phyloP scores from a whole-genome alignment of 345 rosid genomes.

The Lenwebbia sp. region DNA sequence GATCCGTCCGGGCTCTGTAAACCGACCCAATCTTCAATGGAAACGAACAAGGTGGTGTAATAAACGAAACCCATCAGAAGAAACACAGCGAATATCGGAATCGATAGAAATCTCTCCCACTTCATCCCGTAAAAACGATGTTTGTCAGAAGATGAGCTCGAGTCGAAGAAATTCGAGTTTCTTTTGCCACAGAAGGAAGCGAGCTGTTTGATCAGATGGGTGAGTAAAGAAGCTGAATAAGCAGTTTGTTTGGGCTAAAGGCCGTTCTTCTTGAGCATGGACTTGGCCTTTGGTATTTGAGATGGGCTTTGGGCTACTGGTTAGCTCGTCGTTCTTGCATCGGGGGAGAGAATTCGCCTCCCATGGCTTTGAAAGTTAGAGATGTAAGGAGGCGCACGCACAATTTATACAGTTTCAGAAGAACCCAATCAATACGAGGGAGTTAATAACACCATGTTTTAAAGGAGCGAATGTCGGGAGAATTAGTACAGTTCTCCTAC shows the following conservation, averaged over 20 bases:
- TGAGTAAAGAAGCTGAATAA: not conserved
- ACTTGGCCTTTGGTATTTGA: not conserved
- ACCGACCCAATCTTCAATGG: slow-evolving; percentile 7
- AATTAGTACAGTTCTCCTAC: no score
- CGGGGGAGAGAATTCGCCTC: not conserved
- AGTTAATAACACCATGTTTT: no score
- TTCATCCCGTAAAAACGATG: not conserved
- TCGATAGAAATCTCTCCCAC: not conserved
- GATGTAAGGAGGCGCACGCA: no score
- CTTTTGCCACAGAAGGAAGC: not conserved
- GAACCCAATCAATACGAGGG: no score
- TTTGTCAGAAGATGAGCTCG: not conserved
- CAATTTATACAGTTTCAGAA: no score
- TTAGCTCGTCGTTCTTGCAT: not conserved
- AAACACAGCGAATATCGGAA: slow-evolving; percentile 1
- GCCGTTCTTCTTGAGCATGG: not conserved
- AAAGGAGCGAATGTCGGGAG: not conserved
- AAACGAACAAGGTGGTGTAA: slow-evolving; percentile 6
- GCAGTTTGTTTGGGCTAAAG: not conserved
- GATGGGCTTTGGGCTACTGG: not conserved
- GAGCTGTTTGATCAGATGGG: not conserved
- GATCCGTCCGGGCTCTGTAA: slow-evolving; percentile 3
- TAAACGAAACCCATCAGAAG: slow-evolving; percentile 7
- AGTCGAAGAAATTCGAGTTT: not conserved
- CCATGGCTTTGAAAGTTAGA: not conserved